Conservation (phyloP, 768 basidiomycete species). For the Artomyces pyxidatus region DNA sequence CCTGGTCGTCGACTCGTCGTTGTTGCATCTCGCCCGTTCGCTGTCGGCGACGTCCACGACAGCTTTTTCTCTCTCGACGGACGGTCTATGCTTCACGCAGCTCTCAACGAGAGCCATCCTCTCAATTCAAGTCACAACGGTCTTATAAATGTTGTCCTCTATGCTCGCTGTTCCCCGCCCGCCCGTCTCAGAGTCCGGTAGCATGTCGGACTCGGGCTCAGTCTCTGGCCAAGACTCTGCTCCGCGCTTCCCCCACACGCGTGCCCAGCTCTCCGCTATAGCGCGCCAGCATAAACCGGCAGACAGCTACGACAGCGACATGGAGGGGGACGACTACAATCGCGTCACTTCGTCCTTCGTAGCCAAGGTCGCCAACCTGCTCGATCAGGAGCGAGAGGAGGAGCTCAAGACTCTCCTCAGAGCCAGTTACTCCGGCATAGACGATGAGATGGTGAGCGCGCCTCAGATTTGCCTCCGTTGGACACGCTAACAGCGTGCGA, state of each 20-base stretch:
- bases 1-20: background rate
- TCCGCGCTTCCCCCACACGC: slow-evolving; percentile 69
- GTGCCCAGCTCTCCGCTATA: slow-evolving; percentile 70
- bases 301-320: slow-evolving; percentile 50
- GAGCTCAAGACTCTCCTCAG: slow-evolving; percentile 71
- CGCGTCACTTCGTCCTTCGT: slow-evolving; percentile 56
- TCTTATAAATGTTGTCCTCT: slow-evolving; percentile 14
- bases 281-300: slow-evolving; percentile 61
- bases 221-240: slow-evolving; percentile 7
- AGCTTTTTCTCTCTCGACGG: slow-evolving; percentile 1
- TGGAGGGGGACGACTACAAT: slow-evolving; percentile 43
- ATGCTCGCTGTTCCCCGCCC: slow-evolving; percentile 14
- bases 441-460: slow-evolving; percentile 55
- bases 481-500: slow-evolving; percentile 3
- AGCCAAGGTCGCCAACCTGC: slow-evolving; percentile 59
- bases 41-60: slow-evolving; percentile 4
- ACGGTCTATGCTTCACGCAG: slow-evolving; percentile 16
- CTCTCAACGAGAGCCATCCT: slow-evolving; percentile 17
- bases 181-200: slow-evolving; percentile 10
- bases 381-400: slow-evolving; percentile 82
- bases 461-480: background rate
- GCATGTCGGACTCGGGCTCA: slow-evolving; percentile 11
- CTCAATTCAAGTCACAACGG: slow-evolving; percentile 14
- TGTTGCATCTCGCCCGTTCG: background rate
- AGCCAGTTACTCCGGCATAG: slow-evolving; percentile 50